Percentiles rank a stretch among this genome's conserved stretches.
Evolutionary conservation across 2,329 filamentous ascomycete genomes (phyloP).

Genomic region (Colletotrichum trifolii): DNA sequence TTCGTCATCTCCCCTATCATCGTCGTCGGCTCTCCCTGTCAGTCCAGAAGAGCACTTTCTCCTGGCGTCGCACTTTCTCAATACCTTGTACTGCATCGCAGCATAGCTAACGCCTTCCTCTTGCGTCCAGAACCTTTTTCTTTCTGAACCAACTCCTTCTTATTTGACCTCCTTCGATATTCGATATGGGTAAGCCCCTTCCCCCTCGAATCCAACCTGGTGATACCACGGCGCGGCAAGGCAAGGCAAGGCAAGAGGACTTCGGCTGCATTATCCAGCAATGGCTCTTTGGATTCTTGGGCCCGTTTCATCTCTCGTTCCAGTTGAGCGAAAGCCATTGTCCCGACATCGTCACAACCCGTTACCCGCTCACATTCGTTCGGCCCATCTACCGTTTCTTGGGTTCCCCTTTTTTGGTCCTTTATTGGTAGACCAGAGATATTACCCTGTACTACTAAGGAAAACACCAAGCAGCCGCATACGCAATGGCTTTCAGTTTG

Average conservation of each 20-base stretch:
- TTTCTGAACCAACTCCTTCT: conserved; percentile 38
- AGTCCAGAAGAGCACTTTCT: conserved; percentile 2
- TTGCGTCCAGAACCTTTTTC: conserved; percentile 40
- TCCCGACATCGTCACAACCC: conserved; percentile 41
- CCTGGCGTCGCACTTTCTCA: not conserved
- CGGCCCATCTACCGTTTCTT: conserved; percentile 59
- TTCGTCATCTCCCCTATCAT: conserved; percentile 18
- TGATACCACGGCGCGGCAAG: conserved; percentile 36
- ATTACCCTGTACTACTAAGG: conserved; percentile 44
- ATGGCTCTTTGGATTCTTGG: not conserved
- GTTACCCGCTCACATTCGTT: conserved; percentile 52
- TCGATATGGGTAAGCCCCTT: conserved; percentile 60
- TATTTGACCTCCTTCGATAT: conserved; percentile 45
- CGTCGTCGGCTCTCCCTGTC: conserved; percentile 20
- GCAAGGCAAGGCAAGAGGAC: conserved; percentile 36
- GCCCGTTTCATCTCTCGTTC: conserved; percentile 18
- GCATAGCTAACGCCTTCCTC: conserved; percentile 41
- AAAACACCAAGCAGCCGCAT: conserved; percentile 41
- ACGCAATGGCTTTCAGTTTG: conserved; percentile 55
- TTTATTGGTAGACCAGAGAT: conserved; percentile 45
- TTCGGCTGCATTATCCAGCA: not conserved
- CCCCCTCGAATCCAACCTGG: conserved; percentile 37
- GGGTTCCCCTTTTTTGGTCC: conserved; percentile 50
- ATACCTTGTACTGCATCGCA: not conserved
- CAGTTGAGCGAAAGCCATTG: conserved; percentile 40